Conservation (phyloP, 768 basidiomycete species). For the Lentinula raphanica region DNA sequence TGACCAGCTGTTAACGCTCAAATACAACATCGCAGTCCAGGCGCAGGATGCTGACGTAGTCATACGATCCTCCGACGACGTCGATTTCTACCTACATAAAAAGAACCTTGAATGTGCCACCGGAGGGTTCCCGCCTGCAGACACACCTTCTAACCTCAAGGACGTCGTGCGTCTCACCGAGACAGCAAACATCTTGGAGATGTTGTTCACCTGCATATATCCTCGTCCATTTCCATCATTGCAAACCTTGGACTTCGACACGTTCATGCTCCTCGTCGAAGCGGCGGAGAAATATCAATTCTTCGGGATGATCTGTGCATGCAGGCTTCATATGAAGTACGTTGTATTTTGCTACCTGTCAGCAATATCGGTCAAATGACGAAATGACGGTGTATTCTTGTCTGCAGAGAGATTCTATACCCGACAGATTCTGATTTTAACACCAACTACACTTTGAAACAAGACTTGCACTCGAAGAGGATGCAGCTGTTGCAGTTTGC, state of each 20-base stretch:
- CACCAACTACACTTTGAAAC: not conserved
- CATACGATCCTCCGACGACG: slow-evolving; percentile 6
- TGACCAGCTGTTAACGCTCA: not conserved
- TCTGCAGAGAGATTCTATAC: not conserved
- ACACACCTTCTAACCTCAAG: not conserved
- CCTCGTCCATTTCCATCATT: slow-evolving; percentile 6
- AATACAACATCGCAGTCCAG: not conserved
- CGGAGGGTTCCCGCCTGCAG: slow-evolving; percentile 1
- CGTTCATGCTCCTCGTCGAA: slow-evolving; percentile 2
- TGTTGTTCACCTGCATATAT: slow-evolving; percentile 7
- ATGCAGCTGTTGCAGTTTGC: not conserved
- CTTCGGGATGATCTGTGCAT: slow-evolving; percentile 6
- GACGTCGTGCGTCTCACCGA: not conserved
- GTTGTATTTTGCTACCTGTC: not conserved
- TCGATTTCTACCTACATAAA: slow-evolving; percentile 3
- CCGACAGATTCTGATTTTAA: not conserved
- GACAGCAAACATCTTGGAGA: slow-evolving; percentile 4
- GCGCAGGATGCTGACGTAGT: slow-evolving; percentile 2
- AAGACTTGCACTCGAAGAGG: not conserved
- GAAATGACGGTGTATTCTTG: not conserved
- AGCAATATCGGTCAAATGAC: not conserved
- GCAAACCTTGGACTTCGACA: not conserved
- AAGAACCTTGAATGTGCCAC: slow-evolving; percentile 4
- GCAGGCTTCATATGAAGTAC: slow-evolving; percentile 6
- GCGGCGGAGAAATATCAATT: slow-evolving; percentile 9